Percentiles rank a stretch among this genome's conserved stretches.
These are phyloP conservation scores for Fonsecaea pedrosoi DNA, from an alignment of 2,329 filamentous ascomycete species.

Conservation along the genomic window DNA sequence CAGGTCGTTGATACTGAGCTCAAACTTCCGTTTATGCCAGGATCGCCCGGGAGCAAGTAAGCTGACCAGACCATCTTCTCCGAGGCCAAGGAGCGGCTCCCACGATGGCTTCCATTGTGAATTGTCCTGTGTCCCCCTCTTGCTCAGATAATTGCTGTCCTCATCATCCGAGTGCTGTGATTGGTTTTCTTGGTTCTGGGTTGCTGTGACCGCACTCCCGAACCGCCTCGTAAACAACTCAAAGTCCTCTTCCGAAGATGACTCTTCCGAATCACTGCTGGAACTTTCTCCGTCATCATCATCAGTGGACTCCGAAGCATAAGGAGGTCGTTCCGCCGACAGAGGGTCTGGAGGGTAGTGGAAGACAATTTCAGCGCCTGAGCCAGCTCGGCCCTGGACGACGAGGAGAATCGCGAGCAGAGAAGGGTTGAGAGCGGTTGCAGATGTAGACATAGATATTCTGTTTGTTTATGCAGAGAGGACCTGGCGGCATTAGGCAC, in stretches of 20 bases:
- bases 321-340: constrained; percentile 22
- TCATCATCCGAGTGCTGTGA: constrained; percentile 30
- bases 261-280: constrained; percentile 38
- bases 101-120: constrained; percentile 44
- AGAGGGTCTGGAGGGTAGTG: constrained; percentile 73
- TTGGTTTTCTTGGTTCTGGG: constrained; percentile 25
- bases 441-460: constrained; percentile 52
- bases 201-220: constrained; percentile 9
- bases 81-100: constrained; percentile 74
- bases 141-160: constrained; percentile 25
- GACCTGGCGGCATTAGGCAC: not conserved
- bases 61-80: constrained; percentile 78
- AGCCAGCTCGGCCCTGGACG: constrained; percentile 77
- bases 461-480: constrained; percentile 2
- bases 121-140: constrained; percentile 28
- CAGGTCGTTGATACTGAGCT: constrained; percentile 79
- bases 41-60: constrained; percentile 74
- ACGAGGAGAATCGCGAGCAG: constrained; percentile 75
- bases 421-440: constrained; percentile 60
- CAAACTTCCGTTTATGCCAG: constrained; percentile 82
- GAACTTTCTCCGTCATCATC: constrained; percentile 38
- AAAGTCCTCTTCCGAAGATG: constrained; percentile 37
- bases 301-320: constrained; percentile 22
- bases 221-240: constrained; percentile 32
- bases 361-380: constrained; percentile 82